Base-by-base conservation (phyloP, 2,329 filamentous ascomycete genomes). In the Dothideomycetidae sp. region DNA sequence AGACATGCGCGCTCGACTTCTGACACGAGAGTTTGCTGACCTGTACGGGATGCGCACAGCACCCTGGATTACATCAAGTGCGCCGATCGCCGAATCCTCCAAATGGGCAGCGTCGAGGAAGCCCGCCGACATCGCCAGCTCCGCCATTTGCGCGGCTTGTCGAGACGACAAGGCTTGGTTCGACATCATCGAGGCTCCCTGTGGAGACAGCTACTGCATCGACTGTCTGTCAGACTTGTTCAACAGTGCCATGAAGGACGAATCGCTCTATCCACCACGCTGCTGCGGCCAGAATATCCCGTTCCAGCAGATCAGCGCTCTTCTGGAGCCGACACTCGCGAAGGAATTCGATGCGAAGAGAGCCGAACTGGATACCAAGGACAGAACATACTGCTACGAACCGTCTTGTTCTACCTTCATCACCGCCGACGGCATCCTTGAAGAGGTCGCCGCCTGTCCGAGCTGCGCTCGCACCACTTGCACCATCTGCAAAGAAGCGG, bases 211-310 rank as follows among this genome's bases (percentile, higher is more conserved):
- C 18, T 75, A 72, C 49, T 75, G 70, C 44, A 46, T 47, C 0
- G 45, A 44, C 1, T 75, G 71, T 45, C 43, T 74, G 0, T 42
- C 45, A 2, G 37, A 40, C 0, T 56, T 72, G 0, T 67, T 73
- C 48, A n/a, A 39, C 1, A 37, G 46, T 0, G 55, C 64, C 0
- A 53, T 66, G 9, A 51, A 39, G 0, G 64, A 71, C 42, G 65
- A 73, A 36, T 55, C 59, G 0, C 46, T 68, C 0, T 75, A 69
- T 41, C 71, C 70, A 0, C 68, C 70, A 0, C 56, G 58, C 1
- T 75, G 70, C 52, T 75, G 70, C 46, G 41, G 46, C 1, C 44
- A 60, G 12, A 37, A 47, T 0, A 63, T 74, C 5, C 48, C 58
- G 0, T 30, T 65, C 2, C 50, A 51, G 1, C 31, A 43, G 0